Evolutionary conservation across 1,139 yeast species (phyloP).

Genomic region (Magnusiomyces suaveolens): DNA sequence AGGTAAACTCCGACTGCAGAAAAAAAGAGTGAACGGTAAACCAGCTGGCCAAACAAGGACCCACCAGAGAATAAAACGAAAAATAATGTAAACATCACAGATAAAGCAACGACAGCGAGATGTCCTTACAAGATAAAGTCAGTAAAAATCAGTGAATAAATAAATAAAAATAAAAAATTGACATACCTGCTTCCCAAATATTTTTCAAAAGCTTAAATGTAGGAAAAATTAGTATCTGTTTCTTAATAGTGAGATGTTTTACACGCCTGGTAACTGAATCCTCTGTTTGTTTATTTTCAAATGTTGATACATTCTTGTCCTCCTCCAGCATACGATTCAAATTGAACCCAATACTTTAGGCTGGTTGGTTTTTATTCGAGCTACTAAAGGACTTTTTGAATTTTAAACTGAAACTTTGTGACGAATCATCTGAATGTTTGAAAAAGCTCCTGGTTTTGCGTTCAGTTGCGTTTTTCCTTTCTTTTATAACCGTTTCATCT

Average conservation of each 20-base stretch:
- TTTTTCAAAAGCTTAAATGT: neutral
- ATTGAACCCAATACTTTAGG: no score
- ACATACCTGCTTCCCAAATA: neutral
- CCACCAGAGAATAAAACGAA: conserved; percentile 15
- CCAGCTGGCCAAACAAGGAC: conserved; percentile 17
- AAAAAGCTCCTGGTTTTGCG: no score
- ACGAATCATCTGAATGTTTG: no score
- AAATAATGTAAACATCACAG: conserved; percentile 14
- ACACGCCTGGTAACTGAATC: neutral
- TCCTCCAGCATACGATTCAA: no score
- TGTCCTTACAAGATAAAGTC: conserved; percentile 12
- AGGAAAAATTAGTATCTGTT: neutral
- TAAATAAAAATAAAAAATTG: neutral
- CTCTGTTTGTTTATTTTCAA: neutral
- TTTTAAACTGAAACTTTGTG: no score
- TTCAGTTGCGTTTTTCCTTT: no score
- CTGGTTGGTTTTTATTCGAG: no score
- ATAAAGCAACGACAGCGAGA: conserved; percentile 9
- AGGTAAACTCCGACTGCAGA: conserved; percentile 68
- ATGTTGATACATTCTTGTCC: no score
- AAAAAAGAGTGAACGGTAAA: conserved; percentile 52
- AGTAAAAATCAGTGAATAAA: neutral
- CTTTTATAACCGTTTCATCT: no score
- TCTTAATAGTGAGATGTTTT: neutral
- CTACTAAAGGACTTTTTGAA: no score